Evolutionary conservation across 345 rosid species (phyloP), one percentile per base, ranked within the genome.

Genomic region (Iberis pinnata): DNA sequence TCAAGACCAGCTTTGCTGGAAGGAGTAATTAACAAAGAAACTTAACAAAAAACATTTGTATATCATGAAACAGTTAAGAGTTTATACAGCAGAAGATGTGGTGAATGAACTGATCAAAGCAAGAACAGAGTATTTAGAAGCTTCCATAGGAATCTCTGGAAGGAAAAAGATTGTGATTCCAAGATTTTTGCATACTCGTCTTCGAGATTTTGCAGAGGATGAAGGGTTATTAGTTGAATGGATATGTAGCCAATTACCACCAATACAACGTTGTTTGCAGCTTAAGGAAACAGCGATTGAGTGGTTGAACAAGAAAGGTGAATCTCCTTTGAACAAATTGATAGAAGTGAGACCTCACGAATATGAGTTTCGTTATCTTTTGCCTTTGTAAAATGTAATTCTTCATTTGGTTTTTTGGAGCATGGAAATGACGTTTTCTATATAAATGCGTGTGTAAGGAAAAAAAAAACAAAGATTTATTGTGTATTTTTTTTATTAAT

Each of bases 101-200:
- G 67, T 67, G 57, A 67, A 47, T 15, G 67, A 67, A 41, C 57
- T 67, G 33, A 67, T 60, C 40, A 67, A 54, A 54, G 71, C 67
- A 53, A 67, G 71, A 60, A 54, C 67, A 0, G 71, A 67, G 40
- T 67, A 60, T 42, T 52, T 67, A 53, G 71, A 67, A 67, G 71
- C 66, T 32, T 67, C 71, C 5, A 32, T 67, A 1, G 71, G 71
- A 17, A 18, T 67, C 43, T 29, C 71, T 5, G 60, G 66, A 49
- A 60, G 46, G 26, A 60, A 60, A 53, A 67, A 60, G 50, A 60
- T 67, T 1, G 56, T 60, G 61, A 33, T 67, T 38, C 71, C 71
- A 2, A 9, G 45, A 25, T 53, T 60, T 13, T 18, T 67, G 12
- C 71, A 60, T 0, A 59, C 35, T 15, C 61, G 52, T 31, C 8